Evolutionary conservation across 2,329 filamentous ascomycete species (phyloP), one percentile per base, ranked within the genome.

Genomic region (Metarhizium robertsii): DNA sequence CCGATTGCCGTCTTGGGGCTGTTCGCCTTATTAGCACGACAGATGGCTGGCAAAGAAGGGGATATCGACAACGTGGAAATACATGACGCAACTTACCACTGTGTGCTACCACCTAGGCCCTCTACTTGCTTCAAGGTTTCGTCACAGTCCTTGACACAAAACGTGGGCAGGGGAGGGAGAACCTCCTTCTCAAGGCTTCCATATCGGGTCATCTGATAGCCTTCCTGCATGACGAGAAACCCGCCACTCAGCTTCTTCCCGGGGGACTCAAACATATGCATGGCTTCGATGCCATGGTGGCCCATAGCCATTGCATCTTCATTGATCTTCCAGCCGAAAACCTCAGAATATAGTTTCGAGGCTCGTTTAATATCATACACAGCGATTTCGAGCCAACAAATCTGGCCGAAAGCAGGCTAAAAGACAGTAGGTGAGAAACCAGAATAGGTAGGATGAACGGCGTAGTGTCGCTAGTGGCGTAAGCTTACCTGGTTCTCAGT

Each of bases 381-480:
- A n/a, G 71, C 71, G 14, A 75, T 60, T 54, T 74, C 68, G 49
- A 71, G 66, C 69, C 70, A 75, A 61, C 65, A 70, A 50, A 71
- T 66, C 52, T 72, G 64, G 56, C 70, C 70, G 46, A 64, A 56
- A 30, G 52, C 25, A 42, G 29, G 32, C 43, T 49, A 16, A 25
- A 25, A 36, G 52, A 50, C 36, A 10, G 11, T 34, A 25, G 20
- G 6, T 48, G 6, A 48, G 45, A 10, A 48, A 30, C 8, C 14
- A 16, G 3, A 32, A 25, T 25, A 4, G 25, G 3, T 25, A 25
- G 25, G 25, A 4, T 25, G 25, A 25, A 25, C 25, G 25, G 25
- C 25, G 8, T 8, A 5, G 18, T 5, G 45, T 14, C 7, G 1
- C 10, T 20, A 6, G 20, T 4, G 20, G 14, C 30, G 25, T 42